Evolutionary conservation across 2,329 filamentous ascomycete genomes (phyloP).

Genomic region (Monilinia fructigena): DNA sequence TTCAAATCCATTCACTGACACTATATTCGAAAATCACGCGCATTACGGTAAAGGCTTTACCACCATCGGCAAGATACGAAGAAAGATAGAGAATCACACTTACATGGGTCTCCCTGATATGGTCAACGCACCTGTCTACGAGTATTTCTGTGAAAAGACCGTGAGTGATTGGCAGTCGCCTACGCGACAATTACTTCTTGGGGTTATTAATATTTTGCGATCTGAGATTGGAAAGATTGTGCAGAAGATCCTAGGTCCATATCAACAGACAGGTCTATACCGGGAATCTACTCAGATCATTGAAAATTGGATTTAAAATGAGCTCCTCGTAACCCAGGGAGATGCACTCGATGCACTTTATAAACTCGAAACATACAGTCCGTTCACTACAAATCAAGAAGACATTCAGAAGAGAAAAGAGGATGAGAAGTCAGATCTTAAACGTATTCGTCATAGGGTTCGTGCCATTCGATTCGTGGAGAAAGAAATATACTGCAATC

Average conservation of each 20-base stretch:
- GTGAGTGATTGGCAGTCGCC: conserved; percentile 59
- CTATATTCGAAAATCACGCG: conserved; percentile 12
- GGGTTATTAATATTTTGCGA: conserved; percentile 51
- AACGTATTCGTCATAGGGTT: conserved; percentile 50
- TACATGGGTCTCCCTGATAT: conserved; percentile 59
- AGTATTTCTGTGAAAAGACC: conserved; percentile 55
- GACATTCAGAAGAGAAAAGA: conserved; percentile 48
- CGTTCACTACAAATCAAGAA: conserved; percentile 31
- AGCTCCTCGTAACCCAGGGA: conserved; percentile 18
- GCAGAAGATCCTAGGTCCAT: conserved; percentile 18
- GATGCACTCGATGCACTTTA: conserved; percentile 21
- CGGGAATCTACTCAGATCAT: conserved; percentile 21
- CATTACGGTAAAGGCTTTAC: conserved; percentile 19
- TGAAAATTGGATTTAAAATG: conserved; percentile 23
- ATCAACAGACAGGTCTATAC: conserved; percentile 27
- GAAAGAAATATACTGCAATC: background rate
- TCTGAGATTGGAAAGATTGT: conserved; percentile 36
- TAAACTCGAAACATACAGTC: conserved; percentile 21
- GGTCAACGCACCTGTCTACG: conserved; percentile 59
- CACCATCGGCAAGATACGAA: conserved; percentile 47
- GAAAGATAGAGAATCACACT: conserved; percentile 55
- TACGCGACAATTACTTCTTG: conserved; percentile 45
- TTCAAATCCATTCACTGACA: background rate
- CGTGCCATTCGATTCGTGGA: conserved; percentile 47
- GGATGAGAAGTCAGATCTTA: conserved; percentile 48